These are phyloP conservation scores for Coelastrella sp. DNA, from an alignment of 139 green algal genomes.

Conservation along the genomic window DNA sequence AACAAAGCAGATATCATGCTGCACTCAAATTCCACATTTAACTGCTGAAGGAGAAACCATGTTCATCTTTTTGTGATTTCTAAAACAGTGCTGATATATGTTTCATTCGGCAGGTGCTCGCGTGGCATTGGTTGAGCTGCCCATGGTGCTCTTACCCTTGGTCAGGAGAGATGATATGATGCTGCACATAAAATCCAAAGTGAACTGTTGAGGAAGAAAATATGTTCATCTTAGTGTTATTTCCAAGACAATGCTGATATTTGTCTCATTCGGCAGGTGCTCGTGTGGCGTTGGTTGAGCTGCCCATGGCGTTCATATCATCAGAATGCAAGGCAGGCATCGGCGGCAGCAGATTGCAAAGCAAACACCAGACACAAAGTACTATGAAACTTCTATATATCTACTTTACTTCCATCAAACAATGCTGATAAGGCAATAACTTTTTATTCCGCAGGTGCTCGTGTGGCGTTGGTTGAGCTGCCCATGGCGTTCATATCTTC, in stretches of 20 bases:
- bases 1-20: constrained; percentile 73
- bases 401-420: too few relatives aligned
- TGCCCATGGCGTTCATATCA: constrained; percentile 81
- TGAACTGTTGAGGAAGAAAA: too few relatives aligned
- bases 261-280: constrained; percentile 64
- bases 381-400: too few relatives aligned
- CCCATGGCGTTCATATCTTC: constrained; percentile 75
- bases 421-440: neutral
- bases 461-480: constrained; percentile 88
- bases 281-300: constrained; percentile 86
- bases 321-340: constrained; percentile 80
- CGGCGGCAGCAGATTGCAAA: constrained; percentile 70
- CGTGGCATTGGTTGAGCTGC: constrained; percentile 89
- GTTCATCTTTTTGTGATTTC: too few relatives aligned
- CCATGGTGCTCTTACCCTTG: constrained; percentile 74
- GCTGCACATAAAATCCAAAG: too few relatives aligned
- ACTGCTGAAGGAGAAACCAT: too few relatives aligned
- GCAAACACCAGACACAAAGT: too few relatives aligned
- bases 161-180: too few relatives aligned
- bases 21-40: too few relatives aligned
- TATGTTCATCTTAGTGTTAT: too few relatives aligned
- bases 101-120: constrained; percentile 68
- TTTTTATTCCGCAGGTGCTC: constrained; percentile 67
- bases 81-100: neutral
- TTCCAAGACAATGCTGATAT: too few relatives aligned